These are phyloP conservation scores for Herpotrichia juniperi DNA, from an alignment of 2,329 filamentous ascomycete genomes.

Conservation along the genomic window DNA sequence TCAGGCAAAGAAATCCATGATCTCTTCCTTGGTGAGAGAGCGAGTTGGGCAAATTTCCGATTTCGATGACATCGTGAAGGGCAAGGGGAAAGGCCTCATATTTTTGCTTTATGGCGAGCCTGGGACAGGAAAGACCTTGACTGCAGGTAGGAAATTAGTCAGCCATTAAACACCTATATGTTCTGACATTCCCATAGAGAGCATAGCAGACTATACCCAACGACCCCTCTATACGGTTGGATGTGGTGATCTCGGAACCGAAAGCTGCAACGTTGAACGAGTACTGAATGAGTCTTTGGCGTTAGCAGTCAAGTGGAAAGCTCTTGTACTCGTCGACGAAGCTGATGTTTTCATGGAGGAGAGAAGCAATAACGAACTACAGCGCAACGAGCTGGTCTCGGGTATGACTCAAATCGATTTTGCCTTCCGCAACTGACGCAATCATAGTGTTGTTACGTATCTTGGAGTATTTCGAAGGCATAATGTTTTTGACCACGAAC, in stretches of 20 bases:
- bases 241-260: conserved; percentile 55
- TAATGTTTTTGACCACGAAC: conserved; percentile 85
- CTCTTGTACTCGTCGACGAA: conserved; percentile 57
- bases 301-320: conserved; percentile 55
- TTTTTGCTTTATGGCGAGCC: conserved; percentile 37
- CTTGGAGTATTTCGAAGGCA: conserved; percentile 86
- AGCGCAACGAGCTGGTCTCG: conserved; percentile 23
- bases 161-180: not conserved
- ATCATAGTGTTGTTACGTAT: conserved; percentile 71
- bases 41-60: too few species aligned
- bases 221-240: conserved; percentile 55
- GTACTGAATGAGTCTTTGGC: conserved; percentile 52
- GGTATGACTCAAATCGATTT: conserved; percentile 4
- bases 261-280: conserved; percentile 48
- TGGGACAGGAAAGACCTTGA: conserved; percentile 53
- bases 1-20: too few species aligned
- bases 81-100: conserved; percentile 59
- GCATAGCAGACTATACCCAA: not conserved
- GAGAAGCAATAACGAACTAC: conserved; percentile 13
- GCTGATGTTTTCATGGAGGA: conserved; percentile 42
- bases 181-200: not conserved
- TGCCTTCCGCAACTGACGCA: not conserved
- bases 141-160: conserved; percentile 29
- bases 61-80: conserved; percentile 59
- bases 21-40: too few species aligned